These are phyloP conservation scores for Blastomyces parvus DNA, from an alignment of 2,329 filamentous ascomycete genomes.

Conservation along the genomic window DNA sequence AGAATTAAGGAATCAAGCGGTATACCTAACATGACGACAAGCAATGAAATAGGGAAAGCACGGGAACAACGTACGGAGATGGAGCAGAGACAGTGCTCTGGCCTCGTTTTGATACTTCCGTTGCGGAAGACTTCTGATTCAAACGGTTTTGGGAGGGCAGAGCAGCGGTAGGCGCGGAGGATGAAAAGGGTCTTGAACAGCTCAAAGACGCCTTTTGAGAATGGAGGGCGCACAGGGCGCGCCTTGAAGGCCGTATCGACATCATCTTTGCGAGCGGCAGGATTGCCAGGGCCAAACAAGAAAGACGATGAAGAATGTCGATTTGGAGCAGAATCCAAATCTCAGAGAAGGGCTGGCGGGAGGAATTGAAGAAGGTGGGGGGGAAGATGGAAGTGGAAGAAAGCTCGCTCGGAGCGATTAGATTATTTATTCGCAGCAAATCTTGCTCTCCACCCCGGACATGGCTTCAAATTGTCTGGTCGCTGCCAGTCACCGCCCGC, in stretches of 20 bases:
- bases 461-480: not conserved
- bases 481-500: not conserved
- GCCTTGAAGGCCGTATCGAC: constrained; percentile 41
- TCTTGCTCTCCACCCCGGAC: not conserved
- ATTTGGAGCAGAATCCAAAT: not conserved
- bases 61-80: constrained; percentile 42
- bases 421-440: not conserved
- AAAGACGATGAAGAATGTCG: constrained; percentile 12
- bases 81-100: constrained; percentile 41
- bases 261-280: constrained; percentile 36
- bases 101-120: constrained; percentile 29
- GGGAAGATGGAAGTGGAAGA: not conserved
- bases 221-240: constrained; percentile 39
- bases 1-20: not conserved
- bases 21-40: not conserved
- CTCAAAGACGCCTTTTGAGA: constrained; percentile 26
- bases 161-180: constrained; percentile 36
- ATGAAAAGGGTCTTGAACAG: constrained; percentile 35
- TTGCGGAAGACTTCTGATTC: constrained; percentile 24
- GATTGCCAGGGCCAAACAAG: constrained; percentile 25
- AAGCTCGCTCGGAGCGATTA: not conserved
- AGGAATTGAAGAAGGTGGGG: not conserved
- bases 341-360: not conserved
- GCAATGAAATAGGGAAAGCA: not conserved
- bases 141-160: constrained; percentile 38